Percentiles rank a stretch among this genome's conserved stretches.
These are phyloP conservation scores for Lepidium didymum DNA, from an alignment of 345 rosid species.

Conservation along the genomic window DNA sequence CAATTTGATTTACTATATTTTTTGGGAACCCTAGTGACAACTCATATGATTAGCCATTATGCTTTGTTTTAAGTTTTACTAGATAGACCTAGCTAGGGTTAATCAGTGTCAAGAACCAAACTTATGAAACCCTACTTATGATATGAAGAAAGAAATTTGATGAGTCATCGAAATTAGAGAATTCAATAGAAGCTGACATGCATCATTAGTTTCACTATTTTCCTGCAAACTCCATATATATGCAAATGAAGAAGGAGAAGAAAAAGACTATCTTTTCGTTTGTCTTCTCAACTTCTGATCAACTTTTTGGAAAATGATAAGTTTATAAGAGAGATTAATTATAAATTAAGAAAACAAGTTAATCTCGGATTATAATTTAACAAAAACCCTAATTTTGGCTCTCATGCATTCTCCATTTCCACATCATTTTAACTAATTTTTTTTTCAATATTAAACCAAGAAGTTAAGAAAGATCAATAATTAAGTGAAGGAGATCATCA, in stretches of 20 bases:
- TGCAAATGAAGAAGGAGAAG: too few relatives aligned
- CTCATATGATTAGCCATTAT: neutral
- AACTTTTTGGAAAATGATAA: neutral
- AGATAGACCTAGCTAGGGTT: neutral
- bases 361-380: neutral
- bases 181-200: too few relatives aligned
- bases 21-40: constrained; percentile 5
- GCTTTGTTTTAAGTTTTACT: constrained; percentile 1
- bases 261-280: too few relatives aligned
- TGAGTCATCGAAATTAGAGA: too few relatives aligned
- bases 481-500: too few relatives aligned
- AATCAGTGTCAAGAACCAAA: neutral
- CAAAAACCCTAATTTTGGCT: constrained; percentile 14
- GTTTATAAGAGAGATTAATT: neutral
- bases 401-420: neutral
- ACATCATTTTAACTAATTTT: neutral
- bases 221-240: too few relatives aligned
- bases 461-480: too few relatives aligned
- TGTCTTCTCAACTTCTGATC: too few relatives aligned
- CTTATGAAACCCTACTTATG: constrained; percentile 6
- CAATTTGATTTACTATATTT: neutral
- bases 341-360: neutral
- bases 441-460: neutral
- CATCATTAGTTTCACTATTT: too few relatives aligned
- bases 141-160: too few relatives aligned